Conservation (phyloP, 169 alveolate genomes). For the Plasmodium fragile region DNA sequence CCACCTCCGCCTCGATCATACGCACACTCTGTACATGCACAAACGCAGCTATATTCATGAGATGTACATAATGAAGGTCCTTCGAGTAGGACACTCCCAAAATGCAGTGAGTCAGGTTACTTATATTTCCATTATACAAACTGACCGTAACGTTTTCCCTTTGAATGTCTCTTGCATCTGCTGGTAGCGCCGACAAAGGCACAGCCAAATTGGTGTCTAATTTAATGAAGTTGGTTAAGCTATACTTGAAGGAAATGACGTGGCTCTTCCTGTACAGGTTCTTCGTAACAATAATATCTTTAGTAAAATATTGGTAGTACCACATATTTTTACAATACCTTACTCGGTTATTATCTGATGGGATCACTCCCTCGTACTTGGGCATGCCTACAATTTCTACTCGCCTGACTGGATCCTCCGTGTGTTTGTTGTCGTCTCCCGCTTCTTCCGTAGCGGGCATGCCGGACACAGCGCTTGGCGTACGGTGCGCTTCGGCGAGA, state of each 20-base stretch:
- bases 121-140: constrained; percentile 45
- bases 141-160: constrained; percentile 68
- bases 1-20: background rate
- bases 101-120: constrained; percentile 39
- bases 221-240: constrained; percentile 29
- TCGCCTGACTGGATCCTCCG: background rate
- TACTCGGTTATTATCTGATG: constrained; percentile 42
- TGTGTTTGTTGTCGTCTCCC: background rate
- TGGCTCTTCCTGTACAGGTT: constrained; percentile 27
- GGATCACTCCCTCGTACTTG: constrained; percentile 72
- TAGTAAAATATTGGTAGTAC: constrained; percentile 67
- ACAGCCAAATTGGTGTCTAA: constrained; percentile 60
- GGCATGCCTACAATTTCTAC: constrained; percentile 67
- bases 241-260: constrained; percentile 33
- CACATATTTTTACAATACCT: constrained; percentile 55
- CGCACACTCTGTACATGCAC: constrained; percentile 63
- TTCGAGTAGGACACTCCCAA: constrained; percentile 71
- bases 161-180: constrained; percentile 38
- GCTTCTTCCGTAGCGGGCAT: background rate
- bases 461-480: background rate
- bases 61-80: constrained; percentile 35
- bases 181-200: constrained; percentile 70
- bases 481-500: background rate
- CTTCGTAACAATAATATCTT: constrained; percentile 33
- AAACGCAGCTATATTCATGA: constrained; percentile 72